A percentile compares a stretch with the other conserved stretches of the same genome.
Conservation (phyloP, 2,329 filamentous ascomycete species). For the Thielaviopsis punctulata region DNA sequence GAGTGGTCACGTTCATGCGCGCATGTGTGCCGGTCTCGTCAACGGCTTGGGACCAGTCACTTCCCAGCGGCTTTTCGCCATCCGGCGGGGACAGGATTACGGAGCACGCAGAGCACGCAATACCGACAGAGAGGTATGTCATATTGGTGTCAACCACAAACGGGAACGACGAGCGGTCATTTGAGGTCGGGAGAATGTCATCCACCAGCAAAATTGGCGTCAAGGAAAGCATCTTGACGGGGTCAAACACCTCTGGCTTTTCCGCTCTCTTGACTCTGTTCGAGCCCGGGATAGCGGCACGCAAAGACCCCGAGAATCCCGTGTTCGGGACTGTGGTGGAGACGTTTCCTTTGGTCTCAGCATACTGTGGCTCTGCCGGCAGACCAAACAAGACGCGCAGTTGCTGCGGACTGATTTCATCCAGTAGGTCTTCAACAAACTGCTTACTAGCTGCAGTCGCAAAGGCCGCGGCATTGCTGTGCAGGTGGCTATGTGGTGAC, state of each 20-base stretch:
- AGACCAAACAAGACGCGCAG: constrained; percentile 9
- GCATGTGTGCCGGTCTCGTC: constrained; percentile 10
- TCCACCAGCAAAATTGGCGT: constrained; percentile 6
- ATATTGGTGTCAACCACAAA: constrained; percentile 11
- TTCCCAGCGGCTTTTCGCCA: background rate
- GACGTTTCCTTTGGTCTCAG: background rate
- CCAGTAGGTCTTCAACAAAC: constrained; percentile 9
- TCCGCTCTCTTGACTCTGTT: background rate
- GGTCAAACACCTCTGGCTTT: constrained; percentile 3
- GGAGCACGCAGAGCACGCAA: constrained; percentile 10
- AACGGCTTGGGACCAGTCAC: constrained; percentile 9
- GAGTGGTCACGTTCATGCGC: constrained; percentile 8
- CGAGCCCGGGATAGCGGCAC: background rate
- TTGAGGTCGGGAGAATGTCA: background rate
- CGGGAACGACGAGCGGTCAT: constrained; percentile 1
- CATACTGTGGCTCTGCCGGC: background rate
- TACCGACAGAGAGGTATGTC: constrained; percentile 6
- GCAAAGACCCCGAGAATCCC: background rate
- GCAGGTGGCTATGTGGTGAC: constrained; percentile 9
- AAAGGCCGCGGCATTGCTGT: constrained; percentile 5
- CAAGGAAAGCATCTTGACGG: constrained; percentile 6
- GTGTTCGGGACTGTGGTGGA: background rate
- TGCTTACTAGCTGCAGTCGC: constrained; percentile 5
- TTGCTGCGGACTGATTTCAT: constrained; percentile 7
- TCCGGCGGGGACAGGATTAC: constrained; percentile 3